Evolutionary conservation across 139 green algal genomes (phyloP), one percentile per base, ranked within the genome.

Genomic region (Penium margaritaceum): DNA sequence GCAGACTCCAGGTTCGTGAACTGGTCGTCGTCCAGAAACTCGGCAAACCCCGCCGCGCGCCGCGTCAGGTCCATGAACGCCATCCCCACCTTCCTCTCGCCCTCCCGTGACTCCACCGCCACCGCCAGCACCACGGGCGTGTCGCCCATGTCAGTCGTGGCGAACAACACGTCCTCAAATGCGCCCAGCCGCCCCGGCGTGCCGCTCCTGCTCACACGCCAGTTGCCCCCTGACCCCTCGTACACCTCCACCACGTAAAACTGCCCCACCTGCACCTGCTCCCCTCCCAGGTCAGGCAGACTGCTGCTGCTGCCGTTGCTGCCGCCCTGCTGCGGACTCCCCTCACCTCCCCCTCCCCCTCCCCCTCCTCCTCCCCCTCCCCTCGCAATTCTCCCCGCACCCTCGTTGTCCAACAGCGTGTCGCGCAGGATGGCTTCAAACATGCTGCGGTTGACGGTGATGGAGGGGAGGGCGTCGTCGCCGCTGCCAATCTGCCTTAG

Each of bases 81-180:
- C 33, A 92, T 51, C 5, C 92, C 92, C 30, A 96, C 84, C 29
- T 46, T 75, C 24, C 85, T 79, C 30, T 67, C 35, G 24, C 78
- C 74, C 32, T 82, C 85, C 67, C 74, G 41, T 7, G 82, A 63
- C 30, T 87, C 87, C 39, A 89, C 84, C 30, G 92, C 69, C 15
- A 93, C 44, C 0, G 90, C 90, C 37, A 82, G 78, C 29, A 95
- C 89, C 34, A 72, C 53, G 47, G 88, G 71, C 44, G 76, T 62
- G 24, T 84, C 44, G 87, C 85, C 3, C 72, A 81, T 81, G 43
- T 81, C 74, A 21, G 78, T 38, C 27, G 36, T 80, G 29, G 55
- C 79, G 75, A 90, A 92, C n/a, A 97, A 81, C 64, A 94, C 91
- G 15, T 94, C 91, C 60, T 96, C 90, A 73, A 97, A 95, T 17